phyloP scores from a whole-genome alignment of 768 basidiomycete genomes.

The Tephrocybe sp. region DNA sequence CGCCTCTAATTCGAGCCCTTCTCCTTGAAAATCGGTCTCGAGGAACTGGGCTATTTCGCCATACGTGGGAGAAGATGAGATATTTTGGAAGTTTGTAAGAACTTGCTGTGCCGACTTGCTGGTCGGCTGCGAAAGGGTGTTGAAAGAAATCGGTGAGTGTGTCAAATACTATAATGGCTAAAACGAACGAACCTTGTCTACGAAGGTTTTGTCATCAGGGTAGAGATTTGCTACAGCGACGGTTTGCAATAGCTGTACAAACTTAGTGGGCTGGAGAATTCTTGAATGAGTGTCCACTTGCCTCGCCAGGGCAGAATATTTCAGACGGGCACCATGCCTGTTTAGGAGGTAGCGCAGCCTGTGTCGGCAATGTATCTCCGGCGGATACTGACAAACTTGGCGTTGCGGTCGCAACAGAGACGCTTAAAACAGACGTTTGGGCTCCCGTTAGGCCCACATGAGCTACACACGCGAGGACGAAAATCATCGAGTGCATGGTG shows the following conservation, averaged over 20 bases:
- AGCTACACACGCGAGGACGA: constrained; percentile 15
- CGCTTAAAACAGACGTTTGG: constrained; percentile 17
- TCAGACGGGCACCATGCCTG: constrained; percentile 75
- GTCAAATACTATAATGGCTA: neutral
- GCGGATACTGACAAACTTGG: constrained; percentile 62
- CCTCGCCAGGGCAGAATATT: constrained; percentile 80
- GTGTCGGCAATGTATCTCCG: constrained; percentile 56
- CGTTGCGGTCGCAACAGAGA: constrained; percentile 56
- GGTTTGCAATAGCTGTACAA: constrained; percentile 71
- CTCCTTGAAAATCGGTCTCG: constrained; percentile 73
- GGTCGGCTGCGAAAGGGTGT: constrained; percentile 56
- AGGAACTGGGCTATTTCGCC: constrained; percentile 68
- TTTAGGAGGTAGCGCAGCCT: constrained; percentile 58
- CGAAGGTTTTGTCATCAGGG: constrained; percentile 83
- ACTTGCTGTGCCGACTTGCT: constrained; percentile 61
- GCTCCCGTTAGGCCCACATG: constrained; percentile 17
- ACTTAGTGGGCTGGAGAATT: neutral
- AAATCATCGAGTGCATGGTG: constrained; percentile 24
- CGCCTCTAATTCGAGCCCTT: constrained; percentile 79
- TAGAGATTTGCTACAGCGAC: constrained; percentile 77
- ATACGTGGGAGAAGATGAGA: constrained; percentile 51
- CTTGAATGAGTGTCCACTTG: constrained; percentile 31
- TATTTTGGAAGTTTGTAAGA: constrained; percentile 62
- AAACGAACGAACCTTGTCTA: constrained; percentile 75
- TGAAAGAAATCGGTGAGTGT: neutral